A percentile compares a stretch with the other conserved stretches of the same genome.
These are phyloP conservation scores for Torulaspora franciscae DNA, from an alignment of 805 yeast species.

Conservation along the genomic window DNA sequence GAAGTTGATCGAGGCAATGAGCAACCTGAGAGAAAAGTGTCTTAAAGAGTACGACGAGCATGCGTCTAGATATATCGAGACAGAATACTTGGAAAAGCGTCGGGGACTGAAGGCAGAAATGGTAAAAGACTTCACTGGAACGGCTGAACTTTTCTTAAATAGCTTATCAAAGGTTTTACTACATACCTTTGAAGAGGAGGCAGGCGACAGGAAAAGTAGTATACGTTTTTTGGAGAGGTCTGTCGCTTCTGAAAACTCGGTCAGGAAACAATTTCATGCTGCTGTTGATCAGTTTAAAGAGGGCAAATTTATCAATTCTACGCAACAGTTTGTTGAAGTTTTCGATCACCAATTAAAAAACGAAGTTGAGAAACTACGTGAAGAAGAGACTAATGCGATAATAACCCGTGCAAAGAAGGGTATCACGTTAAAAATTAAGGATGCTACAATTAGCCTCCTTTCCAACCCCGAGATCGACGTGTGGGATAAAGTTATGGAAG, in stretches of 20 bases:
- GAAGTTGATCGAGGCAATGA: slow-evolving; percentile 42
- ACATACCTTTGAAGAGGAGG: slow-evolving; percentile 25
- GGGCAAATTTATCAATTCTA: slow-evolving; percentile 21
- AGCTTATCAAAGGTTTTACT: slow-evolving; percentile 37
- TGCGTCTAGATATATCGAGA: slow-evolving; percentile 69
- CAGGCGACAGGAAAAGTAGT: slow-evolving; percentile 27
- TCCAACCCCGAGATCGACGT: slow-evolving; percentile 45
- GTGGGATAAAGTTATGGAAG: slow-evolving; percentile 56
- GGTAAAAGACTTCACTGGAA: slow-evolving; percentile 41
- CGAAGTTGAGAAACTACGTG: slow-evolving; percentile 33
- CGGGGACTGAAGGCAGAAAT: slow-evolving; percentile 45
- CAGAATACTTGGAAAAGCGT: slow-evolving; percentile 65
- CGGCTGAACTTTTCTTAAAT: slow-evolving; percentile 42
- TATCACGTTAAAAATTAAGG: slow-evolving; percentile 45
- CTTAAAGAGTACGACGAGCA: slow-evolving; percentile 55
- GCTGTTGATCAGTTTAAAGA: slow-evolving; percentile 32
- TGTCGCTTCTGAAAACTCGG: slow-evolving; percentile 29
- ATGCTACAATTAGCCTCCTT: slow-evolving; percentile 46
- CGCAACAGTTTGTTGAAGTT: slow-evolving; percentile 2
- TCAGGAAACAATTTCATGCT: slow-evolving; percentile 15
- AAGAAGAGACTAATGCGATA: slow-evolving; percentile 41
- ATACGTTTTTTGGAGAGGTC: slow-evolving; percentile 35
- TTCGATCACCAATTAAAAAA: slow-evolving; percentile 29
- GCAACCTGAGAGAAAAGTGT: slow-evolving; percentile 42
- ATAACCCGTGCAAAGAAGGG: slow-evolving; percentile 44